A percentile compares a stretch with the other conserved stretches of the same genome.
Conservation (phyloP, 129 eudicot genomes). For the Pittosporum tobira region DNA sequence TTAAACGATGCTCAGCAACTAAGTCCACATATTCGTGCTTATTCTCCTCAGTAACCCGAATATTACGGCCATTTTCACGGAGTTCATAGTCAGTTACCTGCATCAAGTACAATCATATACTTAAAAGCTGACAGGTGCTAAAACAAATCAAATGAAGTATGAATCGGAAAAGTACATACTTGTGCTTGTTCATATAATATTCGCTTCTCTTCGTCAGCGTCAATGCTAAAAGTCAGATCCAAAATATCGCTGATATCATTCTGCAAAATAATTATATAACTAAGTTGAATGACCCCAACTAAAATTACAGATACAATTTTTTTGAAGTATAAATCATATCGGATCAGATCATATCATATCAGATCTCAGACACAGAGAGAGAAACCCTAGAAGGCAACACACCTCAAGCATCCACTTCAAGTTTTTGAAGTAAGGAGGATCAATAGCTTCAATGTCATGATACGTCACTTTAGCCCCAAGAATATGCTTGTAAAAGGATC, state of each 20-base stretch:
- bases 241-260: constrained; percentile 85
- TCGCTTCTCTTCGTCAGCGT: constrained; percentile 96
- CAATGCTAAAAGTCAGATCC: constrained; percentile 92
- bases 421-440: constrained; percentile 94
- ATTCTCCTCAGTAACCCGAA: constrained; percentile 90
- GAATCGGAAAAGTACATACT: constrained; percentile 28
- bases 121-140: background rate
- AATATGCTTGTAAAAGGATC: constrained; percentile 97
- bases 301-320: too few relatives aligned
- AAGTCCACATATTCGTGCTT: constrained; percentile 94
- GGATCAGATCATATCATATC: background rate
- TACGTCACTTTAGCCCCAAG: constrained; percentile 95
- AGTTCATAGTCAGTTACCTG: constrained; percentile 97
- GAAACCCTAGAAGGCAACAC: constrained; percentile 5
- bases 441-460: constrained; percentile 98
- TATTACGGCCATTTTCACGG: constrained; percentile 85
- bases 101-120: constrained; percentile 6
- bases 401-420: constrained; percentile 99
- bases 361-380: background rate
- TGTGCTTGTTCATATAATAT: constrained; percentile 74
- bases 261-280: constrained; percentile 32
- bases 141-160: background rate
- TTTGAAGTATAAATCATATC: background rate
- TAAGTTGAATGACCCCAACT: background rate
- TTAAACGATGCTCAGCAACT: constrained; percentile 91